These are phyloP conservation scores for Fusarium burgessii DNA, from an alignment of 2,329 filamentous ascomycete genomes.

Conservation along the genomic window DNA sequence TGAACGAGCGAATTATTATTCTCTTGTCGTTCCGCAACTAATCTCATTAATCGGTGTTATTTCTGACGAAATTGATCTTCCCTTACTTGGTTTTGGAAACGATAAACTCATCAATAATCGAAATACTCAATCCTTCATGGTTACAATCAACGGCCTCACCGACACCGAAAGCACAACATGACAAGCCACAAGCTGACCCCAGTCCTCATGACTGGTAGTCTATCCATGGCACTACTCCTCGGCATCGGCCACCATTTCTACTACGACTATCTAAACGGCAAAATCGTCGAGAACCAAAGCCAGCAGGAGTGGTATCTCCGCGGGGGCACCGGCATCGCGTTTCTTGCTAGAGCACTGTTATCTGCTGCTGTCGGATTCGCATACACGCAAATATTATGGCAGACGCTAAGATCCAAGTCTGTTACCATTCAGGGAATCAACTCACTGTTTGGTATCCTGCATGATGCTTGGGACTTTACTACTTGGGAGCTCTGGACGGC, in stretches of 20 bases:
- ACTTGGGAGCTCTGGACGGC: conserved; percentile 6
- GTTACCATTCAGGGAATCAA: conserved; percentile 9
- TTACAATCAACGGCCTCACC: background rate
- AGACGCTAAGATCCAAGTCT: background rate
- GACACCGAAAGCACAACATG: background rate
- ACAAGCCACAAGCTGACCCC: conserved; percentile 5
- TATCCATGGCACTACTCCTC: background rate
- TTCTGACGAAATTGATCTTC: no score
- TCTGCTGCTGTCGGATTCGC: conserved; percentile 13
- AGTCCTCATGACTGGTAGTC: conserved; percentile 1
- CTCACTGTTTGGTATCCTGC: background rate
- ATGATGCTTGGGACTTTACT: conserved; percentile 1
- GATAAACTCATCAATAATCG: no score
- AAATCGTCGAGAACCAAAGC: background rate
- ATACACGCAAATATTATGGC: conserved; percentile 23
- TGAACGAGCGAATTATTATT: no score
- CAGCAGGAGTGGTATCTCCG: conserved; percentile 33
- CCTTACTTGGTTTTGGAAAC: no score
- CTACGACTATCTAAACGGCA: background rate
- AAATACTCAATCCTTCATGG: background rate
- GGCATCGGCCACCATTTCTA: conserved; percentile 20
- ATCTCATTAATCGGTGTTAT: no score
- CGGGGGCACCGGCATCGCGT: conserved; percentile 16
- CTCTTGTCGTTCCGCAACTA: no score
- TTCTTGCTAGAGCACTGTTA: background rate